phyloP scores from a whole-genome alignment of 2,329 filamentous ascomycete species.

The Aquanectria penicillioides region DNA sequence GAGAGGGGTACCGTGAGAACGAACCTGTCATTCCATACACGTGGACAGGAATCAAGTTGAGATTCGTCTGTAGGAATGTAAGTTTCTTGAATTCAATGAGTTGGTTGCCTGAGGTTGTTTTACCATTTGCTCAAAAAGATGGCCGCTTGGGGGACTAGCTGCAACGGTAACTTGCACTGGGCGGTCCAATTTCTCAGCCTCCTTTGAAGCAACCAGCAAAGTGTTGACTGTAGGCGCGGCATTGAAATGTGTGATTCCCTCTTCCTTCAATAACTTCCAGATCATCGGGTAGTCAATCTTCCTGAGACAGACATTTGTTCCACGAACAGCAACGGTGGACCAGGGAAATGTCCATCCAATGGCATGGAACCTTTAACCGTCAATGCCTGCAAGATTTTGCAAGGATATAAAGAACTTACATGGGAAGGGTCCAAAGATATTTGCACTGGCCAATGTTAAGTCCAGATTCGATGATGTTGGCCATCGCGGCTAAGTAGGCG shows the following conservation, averaged over 20 bases:
- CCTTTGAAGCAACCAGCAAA: constrained; percentile 81
- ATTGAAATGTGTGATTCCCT: constrained; percentile 93
- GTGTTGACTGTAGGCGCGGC: constrained; percentile 98
- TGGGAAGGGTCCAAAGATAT: constrained; percentile 92
- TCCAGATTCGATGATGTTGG: constrained; percentile 88
- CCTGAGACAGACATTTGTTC: constrained; percentile 93
- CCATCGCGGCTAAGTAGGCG: constrained; percentile 84
- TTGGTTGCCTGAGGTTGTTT: background rate
- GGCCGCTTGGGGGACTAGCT: constrained; percentile 87
- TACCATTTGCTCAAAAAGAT: constrained; percentile 94
- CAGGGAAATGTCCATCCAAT: constrained; percentile 90
- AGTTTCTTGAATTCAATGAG: constrained; percentile 4
- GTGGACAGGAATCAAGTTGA: constrained; percentile 92
- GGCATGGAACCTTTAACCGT: constrained; percentile 65
- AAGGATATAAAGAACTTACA: constrained; percentile 68
- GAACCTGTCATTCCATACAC: constrained; percentile 81
- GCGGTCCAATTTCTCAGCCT: constrained; percentile 75
- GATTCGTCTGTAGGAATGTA: constrained; percentile 47
- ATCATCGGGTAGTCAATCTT: constrained; percentile 96
- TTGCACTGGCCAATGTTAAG: constrained; percentile 80
- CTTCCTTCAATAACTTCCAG: constrained; percentile 87
- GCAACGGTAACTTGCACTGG: constrained; percentile 91
- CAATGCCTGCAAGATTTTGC: background rate
- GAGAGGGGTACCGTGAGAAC: background rate
- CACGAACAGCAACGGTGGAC: constrained; percentile 90